Percentiles rank a stretch among this genome's conserved stretches.
These are phyloP conservation scores for Thoreauomyces humboldtii DNA, from an alignment of 192 early-diverging fungal genomes.

Conservation along the genomic window DNA sequence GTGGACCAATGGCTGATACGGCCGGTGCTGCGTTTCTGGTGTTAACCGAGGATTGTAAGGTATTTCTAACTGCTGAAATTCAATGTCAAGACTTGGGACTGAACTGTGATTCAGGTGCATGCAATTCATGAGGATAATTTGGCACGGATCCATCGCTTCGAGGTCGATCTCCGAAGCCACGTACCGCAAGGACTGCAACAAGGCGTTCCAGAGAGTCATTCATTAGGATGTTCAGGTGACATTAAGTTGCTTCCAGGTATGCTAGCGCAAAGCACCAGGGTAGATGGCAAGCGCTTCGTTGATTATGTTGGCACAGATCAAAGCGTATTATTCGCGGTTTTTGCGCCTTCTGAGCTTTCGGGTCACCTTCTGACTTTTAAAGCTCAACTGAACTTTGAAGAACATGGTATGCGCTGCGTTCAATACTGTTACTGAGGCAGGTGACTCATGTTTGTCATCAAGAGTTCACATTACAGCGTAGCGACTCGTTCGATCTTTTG, in stretches of 20 bases:
- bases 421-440: neutral
- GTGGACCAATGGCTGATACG: neutral
- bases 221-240: too few species aligned
- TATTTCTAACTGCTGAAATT: neutral
- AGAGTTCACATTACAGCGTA: too few species aligned
- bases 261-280: neutral
- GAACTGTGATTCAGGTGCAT: neutral
- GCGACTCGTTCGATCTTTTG: too few species aligned
- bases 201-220: too few species aligned
- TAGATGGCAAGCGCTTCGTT: neutral
- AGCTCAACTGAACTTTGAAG: too few species aligned
- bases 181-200: neutral
- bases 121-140: neutral
- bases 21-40: neutral
- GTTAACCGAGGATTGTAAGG: neutral
- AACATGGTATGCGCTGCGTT: neutral
- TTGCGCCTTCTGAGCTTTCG: too few species aligned
- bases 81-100: neutral
- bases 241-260: neutral
- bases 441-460: too few species aligned
- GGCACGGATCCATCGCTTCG: neutral
- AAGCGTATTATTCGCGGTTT: neutral
- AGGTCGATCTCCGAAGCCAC: neutral
- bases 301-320: neutral
- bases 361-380: too few species aligned